Evolutionary conservation across 257 asterid genomes (phyloP).

Genomic region (Sherardia arvensis): DNA sequence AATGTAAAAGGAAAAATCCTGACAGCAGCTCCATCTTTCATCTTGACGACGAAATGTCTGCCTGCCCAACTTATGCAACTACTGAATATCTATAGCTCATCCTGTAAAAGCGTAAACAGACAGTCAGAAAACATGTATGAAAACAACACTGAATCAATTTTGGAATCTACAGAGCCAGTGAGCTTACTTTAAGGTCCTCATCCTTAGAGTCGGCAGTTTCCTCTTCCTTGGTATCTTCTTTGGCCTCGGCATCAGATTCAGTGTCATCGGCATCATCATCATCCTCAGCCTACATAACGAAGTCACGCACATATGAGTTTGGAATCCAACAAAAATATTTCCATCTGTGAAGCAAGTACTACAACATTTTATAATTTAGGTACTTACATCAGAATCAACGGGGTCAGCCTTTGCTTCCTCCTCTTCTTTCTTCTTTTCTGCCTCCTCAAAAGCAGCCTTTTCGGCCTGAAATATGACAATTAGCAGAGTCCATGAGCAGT

Average conservation of each 20-base stretch:
- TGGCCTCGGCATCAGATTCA: conserved; percentile 39
- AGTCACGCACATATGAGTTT: neutral
- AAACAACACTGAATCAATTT: too few relatives aligned
- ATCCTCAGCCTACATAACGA: conserved; percentile 50
- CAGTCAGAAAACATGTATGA: neutral
- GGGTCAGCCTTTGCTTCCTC: conserved; percentile 60
- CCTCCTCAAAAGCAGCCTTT: conserved; percentile 91
- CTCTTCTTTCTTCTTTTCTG: conserved; percentile 79
- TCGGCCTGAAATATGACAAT: conserved; percentile 54
- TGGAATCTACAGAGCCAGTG: neutral
- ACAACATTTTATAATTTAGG: neutral
- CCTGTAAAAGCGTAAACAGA: conserved; percentile 32
- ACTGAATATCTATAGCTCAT: conserved; percentile 46
- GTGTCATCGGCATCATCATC: conserved; percentile 36
- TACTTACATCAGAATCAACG: conserved; percentile 50
- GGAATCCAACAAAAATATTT: neutral
- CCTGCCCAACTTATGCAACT: conserved; percentile 9
- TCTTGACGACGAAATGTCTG: conserved; percentile 14
- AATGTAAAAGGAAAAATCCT: conserved; percentile 7
- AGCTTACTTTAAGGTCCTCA: conserved; percentile 49
- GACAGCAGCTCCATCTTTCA: conserved; percentile 5
- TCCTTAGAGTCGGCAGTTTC: conserved; percentile 33
- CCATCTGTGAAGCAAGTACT: neutral
- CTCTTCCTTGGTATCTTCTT: conserved; percentile 36
- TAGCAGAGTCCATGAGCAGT: conserved; percentile 3